These are phyloP conservation scores for Rubus parviflorus DNA, from an alignment of 306 rosid genomes.

Conservation along the genomic window DNA sequence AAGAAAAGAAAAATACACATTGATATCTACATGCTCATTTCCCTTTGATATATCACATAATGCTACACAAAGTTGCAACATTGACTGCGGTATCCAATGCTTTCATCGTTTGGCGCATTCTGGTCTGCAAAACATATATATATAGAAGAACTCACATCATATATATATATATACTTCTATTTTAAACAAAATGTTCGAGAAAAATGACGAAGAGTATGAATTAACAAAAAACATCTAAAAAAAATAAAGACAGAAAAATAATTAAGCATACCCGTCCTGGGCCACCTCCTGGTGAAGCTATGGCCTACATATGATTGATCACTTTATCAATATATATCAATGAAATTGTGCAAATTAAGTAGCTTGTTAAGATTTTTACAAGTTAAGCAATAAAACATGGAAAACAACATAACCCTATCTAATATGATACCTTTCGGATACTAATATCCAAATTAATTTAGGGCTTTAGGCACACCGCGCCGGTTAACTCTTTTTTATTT, in stretches of 20 bases:
- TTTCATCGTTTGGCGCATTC: not conserved
- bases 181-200: not conserved
- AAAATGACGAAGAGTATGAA: not conserved
- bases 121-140: not conserved
- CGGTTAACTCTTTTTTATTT: not conserved
- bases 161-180: not conserved
- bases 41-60: not conserved
- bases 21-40: not conserved
- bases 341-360: not conserved
- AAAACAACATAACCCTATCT: too few relatives aligned
- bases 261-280: not conserved
- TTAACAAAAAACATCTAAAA: not conserved
- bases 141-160: not conserved
- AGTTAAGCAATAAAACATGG: not conserved
- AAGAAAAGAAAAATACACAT: not conserved
- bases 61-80: conserved; percentile 5
- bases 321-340: not conserved
- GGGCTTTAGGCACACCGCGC: not conserved
- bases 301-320: conserved; percentile 4
- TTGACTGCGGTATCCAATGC: conserved; percentile 2
- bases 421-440: too few relatives aligned
- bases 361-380: not conserved
- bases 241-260: not conserved
- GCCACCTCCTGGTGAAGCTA: not conserved
- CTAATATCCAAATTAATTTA: not conserved